Percentiles rank a stretch among this genome's conserved stretches.
These are phyloP conservation scores for Tausonia pullulans DNA, from an alignment of 1,284 basidiomycete species.

Conservation along the genomic window DNA sequence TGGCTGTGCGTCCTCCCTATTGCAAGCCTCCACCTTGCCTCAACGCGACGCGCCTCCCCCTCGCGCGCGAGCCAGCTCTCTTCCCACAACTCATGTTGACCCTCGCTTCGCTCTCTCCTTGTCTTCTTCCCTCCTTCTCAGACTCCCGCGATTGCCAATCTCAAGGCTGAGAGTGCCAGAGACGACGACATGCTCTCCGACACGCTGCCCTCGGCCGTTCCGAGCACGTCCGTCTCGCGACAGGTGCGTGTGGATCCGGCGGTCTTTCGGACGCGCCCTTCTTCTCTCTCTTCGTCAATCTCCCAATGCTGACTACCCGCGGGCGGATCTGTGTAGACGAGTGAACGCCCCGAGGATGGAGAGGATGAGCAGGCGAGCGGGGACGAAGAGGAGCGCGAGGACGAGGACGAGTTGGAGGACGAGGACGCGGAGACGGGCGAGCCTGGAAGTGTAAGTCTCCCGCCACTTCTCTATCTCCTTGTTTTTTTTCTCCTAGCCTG, in stretches of 20 bases:
- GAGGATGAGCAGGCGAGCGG: slow-evolving; percentile 1
- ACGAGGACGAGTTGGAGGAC: slow-evolving; percentile 2
- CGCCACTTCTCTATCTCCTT: no score
- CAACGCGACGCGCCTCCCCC: not conserved
- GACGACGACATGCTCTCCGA: slow-evolving; percentile 17
- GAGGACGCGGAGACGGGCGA: not conserved
- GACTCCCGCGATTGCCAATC: not conserved
- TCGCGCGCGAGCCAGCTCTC: not conserved
- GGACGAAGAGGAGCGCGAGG: slow-evolving; percentile 5
- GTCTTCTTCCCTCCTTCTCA: not conserved
- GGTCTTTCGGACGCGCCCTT: not conserved
- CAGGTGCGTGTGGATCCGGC: not conserved
- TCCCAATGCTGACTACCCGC: not conserved
- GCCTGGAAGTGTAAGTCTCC: not conserved
- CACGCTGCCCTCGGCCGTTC: slow-evolving; percentile 2
- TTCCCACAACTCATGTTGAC: not conserved
- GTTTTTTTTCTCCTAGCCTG: not conserved
- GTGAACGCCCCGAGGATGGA: slow-evolving; percentile 1
- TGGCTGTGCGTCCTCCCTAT: not conserved
- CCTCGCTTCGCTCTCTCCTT: not conserved
- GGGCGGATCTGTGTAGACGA: not conserved
- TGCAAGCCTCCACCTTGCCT: not conserved
- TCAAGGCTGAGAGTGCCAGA: slow-evolving; percentile 1
- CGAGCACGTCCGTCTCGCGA: slow-evolving; percentile 1
- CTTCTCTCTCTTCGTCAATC: not conserved